Evolutionary conservation across 306 rosid genomes (phyloP), one percentile per base, ranked within the genome.

Genomic region (Carpinus viminea): DNA sequence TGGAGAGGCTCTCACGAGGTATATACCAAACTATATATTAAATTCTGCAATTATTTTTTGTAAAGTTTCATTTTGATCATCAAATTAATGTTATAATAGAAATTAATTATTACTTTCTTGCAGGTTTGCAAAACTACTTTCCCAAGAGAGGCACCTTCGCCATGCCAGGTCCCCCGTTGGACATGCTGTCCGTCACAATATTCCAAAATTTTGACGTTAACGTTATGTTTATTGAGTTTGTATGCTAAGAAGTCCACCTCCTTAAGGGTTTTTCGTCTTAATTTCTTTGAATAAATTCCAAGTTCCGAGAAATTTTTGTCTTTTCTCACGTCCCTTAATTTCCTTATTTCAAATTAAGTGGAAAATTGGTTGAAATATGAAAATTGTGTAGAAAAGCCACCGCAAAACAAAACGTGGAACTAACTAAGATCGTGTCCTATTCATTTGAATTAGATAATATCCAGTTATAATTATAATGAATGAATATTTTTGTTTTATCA

Each of bases 81-180:
- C 12, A 28, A n/a, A 43, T 45, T 21, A 4, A 61, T 12, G 16
- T 41, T 1, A 28, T 41, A 4, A 70, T n/a, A 0, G 18, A 8
- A 38, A 43, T 31, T 31, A 31, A 31, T 21, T 20, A 21, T 70
- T 15, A 61, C 41, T 6, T 60, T 48, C 4, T 11, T 73, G 60
- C 71, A 90, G 91, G 85, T 88, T 87, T 73, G 92, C 95, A 7
- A 78, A 80, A 68, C 46, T 72, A 4, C 88, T 91, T 17, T 87
- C 91, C 0, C 66, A 77, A 46, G 96, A 91, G 78, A 89, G 83
- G 69, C 80, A 79, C 70, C 72, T 70, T 72, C 83, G 93, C 74
- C 83, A 85, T 38, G 55, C 71, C 46, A 86, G 17, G 74, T 89
- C 96, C 1, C 89, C 93, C 45, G 45, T 6, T 41, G 45, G 45